Base-by-base conservation (phyloP, 2,329 filamentous ascomycete species). In the Epichloe coenophiala region DNA sequence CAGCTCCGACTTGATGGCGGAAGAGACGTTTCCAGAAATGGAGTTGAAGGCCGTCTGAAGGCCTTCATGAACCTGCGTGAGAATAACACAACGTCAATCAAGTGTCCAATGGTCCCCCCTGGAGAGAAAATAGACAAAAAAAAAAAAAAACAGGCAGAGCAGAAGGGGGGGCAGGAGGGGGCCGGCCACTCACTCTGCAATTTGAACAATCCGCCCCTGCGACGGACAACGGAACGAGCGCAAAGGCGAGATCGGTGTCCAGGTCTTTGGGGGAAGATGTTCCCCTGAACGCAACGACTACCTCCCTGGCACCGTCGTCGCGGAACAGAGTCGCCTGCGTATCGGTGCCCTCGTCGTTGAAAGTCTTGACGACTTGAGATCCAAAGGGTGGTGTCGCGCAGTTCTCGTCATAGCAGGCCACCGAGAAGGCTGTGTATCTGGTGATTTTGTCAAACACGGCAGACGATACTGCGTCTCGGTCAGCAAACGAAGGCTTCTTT, bases 321-420 rank as follows among this genome's bases (percentile, higher is more conserved):
- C 42, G 48, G 42, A 45, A 50, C 42, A 50, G n/a, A n/a, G 48
- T 50, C 35, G 48, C 42, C 21, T 50, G 48, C 4, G 48, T 19
- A 19, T 45, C 42, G 9, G 35, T 39, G 11, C 9, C 35, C 4
- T n/a, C 36, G n/a, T 45, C 35, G 23, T 45, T 23, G 21, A 50
- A 50, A 11, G 42, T 50, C 15, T 50, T 45, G 19, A 50, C 42
- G 23, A 50, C 45, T 9, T 19, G 27, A 4, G 48, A 40, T 17
- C 36, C 35, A 17, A 40, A 45, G 8, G 48, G 48, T 9, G 48
- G 48, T n/a, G 6, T 33, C 12, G 31, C 19, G 42, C 48, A 50
- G 33, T 50, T 40, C 31, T 46, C 19, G 3, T 21, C 41, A 36
- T 50, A 50, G 4, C 33, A 33, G 11, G 48, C 48, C 35, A 42